phyloP scores from a whole-genome alignment of 306 rosid genomes.

The Prunus persica region DNA sequence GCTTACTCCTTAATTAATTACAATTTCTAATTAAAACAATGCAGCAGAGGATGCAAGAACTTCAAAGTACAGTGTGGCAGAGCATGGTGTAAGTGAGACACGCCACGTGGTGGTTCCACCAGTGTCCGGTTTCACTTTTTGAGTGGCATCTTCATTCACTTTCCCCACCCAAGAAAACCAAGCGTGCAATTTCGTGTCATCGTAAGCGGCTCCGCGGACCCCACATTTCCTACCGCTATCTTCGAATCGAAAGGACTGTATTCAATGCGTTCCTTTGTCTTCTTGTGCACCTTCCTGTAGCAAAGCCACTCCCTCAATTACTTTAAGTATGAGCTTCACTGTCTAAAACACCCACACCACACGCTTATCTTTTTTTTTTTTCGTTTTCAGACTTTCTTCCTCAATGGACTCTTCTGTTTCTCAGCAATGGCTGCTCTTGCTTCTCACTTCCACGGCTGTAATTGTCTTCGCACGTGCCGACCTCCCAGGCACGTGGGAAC shows the following conservation, averaged over 20 bases:
- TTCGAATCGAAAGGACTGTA: neutral
- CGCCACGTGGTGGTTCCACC: conserved; percentile 8
- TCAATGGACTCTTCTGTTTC: neutral
- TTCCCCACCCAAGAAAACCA: neutral
- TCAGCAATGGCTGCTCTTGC: conserved; percentile 5
- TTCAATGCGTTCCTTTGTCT: neutral
- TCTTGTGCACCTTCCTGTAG: neutral
- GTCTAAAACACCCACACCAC: too few species aligned
- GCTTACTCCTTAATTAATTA: too few species aligned
- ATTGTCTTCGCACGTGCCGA: conserved; percentile 33
- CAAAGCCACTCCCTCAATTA: neutral
- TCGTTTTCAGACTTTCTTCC: neutral
- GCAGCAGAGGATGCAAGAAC: neutral
- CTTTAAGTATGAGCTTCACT: conserved; percentile 23
- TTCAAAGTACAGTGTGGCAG: neutral
- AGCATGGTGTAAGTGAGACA: neutral
- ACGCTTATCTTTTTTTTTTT: neutral
- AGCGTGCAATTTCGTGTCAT: neutral
- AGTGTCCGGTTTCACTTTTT: neutral
- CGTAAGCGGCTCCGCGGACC: neutral
- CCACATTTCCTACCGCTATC: neutral
- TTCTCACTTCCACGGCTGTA: neutral
- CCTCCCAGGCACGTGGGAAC: conserved; percentile 93
- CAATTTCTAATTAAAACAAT: too few species aligned
- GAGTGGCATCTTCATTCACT: neutral